Conservation (phyloP, 2,329 filamentous ascomycete genomes). For the Arthrobotrys iridis region DNA sequence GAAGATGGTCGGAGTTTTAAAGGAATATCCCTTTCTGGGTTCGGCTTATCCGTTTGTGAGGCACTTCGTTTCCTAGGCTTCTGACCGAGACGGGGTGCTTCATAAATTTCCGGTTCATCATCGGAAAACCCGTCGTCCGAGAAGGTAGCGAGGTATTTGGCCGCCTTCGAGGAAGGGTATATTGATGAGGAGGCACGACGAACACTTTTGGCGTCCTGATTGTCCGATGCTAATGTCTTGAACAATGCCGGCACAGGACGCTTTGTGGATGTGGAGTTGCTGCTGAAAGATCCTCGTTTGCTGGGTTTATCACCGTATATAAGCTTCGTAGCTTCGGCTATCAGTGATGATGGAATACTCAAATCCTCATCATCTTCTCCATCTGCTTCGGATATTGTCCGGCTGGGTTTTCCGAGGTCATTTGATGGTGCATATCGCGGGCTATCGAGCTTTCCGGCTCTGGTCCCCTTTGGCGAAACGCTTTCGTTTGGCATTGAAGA, state of each 20-base stretch:
- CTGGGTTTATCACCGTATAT: constrained; percentile 36
- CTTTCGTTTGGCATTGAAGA: constrained; percentile 31
- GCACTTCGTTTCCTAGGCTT: constrained; percentile 25
- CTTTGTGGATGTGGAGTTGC: constrained; percentile 32
- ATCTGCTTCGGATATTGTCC: constrained; percentile 30
- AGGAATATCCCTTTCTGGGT: constrained; percentile 31
- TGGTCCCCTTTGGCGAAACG: constrained; percentile 45
- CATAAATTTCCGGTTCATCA: constrained; percentile 17
- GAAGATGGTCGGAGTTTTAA: constrained; percentile 38
- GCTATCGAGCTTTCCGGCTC: constrained; percentile 33
- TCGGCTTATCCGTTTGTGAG: constrained; percentile 40
- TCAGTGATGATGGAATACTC: constrained; percentile 26
- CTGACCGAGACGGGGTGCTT: neutral
- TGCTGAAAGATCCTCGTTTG: constrained; percentile 37
- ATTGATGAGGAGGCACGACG: constrained; percentile 42
- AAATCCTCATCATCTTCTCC: constrained; percentile 23
- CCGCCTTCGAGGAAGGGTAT: constrained; percentile 29
- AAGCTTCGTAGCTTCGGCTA: constrained; percentile 48
- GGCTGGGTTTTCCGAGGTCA: neutral
- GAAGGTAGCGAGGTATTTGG: constrained; percentile 28
- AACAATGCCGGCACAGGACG: constrained; percentile 26
- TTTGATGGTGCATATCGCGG: constrained; percentile 34
- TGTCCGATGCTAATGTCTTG: constrained; percentile 21
- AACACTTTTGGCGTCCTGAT: constrained; percentile 28
- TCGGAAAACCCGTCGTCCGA: constrained; percentile 31